phyloP scores from a whole-genome alignment of 225 moss, liverwort and hornwort genomes.

The Neckera pumila region DNA sequence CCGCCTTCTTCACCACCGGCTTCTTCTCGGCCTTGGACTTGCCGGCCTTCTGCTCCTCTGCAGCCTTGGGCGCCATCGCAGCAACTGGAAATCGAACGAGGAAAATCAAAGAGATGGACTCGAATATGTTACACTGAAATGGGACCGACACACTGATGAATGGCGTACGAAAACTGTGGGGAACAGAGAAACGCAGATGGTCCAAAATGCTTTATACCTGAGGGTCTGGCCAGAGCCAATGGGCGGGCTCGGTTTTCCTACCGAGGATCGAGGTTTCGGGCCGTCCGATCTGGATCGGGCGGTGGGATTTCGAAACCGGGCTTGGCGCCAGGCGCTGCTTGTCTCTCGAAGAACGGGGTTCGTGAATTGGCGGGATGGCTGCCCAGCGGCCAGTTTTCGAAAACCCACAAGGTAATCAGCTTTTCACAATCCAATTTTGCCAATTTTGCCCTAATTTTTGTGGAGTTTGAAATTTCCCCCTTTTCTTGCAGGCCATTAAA shows the following conservation, averaged over 20 bases:
- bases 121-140: no score
- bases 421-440: no score
- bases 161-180: not conserved
- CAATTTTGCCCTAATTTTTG: no score
- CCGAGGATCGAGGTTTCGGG: not conserved
- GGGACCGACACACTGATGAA: no score
- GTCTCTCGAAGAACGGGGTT: not conserved
- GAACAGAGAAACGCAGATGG: rapidly evolving
- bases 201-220: not conserved
- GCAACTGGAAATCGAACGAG: not conserved
- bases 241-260: not conserved
- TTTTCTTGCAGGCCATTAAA: no score
- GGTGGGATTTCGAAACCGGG: not conserved
- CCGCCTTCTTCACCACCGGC: not conserved
- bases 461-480: no score
- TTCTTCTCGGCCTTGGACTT: not conserved
- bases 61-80: not conserved
- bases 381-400: not conserved
- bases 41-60: not conserved
- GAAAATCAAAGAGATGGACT: not conserved
- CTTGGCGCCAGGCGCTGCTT: not conserved
- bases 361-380: not conserved
- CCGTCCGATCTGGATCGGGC: not conserved
- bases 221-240: not conserved
- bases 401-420: no score